A percentile compares a stretch with the other conserved stretches of the same genome.
Evolutionary conservation across 225 moss, liverwort and hornwort species (phyloP).

Genomic region (Sphagnum contortum): DNA sequence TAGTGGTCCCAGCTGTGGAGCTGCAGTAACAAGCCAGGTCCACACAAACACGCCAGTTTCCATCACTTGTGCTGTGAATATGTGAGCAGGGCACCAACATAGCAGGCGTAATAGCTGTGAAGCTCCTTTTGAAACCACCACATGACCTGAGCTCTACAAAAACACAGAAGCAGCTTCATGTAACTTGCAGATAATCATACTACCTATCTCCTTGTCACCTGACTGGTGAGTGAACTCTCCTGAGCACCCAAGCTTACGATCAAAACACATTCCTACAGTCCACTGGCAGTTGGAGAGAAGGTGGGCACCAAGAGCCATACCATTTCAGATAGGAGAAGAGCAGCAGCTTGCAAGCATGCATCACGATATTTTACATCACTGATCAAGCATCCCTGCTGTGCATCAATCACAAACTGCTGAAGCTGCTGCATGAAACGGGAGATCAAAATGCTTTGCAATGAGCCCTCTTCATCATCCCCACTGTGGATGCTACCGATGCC

Average conservation of each 20-base stretch:
- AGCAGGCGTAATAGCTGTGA: conserved; percentile 69
- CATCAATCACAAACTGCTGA: conserved; percentile 70
- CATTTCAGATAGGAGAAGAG: conserved; percentile 63
- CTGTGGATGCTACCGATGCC: conserved; percentile 12
- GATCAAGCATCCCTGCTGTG: conserved; percentile 46
- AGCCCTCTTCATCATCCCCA: conserved; percentile 10
- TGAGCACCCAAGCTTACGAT: too few species aligned
- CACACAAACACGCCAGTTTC: conserved; percentile 87
- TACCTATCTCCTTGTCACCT: not conserved
- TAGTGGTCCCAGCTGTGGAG: conserved; percentile 64
- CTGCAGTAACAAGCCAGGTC: conserved; percentile 83
- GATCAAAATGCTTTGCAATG: conserved; percentile 54
- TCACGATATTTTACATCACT: conserved; percentile 55
- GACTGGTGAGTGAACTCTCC: too few species aligned
- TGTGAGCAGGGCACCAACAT: conserved; percentile 91
- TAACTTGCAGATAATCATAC: not conserved
- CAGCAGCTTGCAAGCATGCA: conserved; percentile 75
- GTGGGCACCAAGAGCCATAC: conserved; percentile 18
- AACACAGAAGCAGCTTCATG: not conserved
- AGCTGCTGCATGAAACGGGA: conserved; percentile 65
- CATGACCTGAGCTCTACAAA: conserved; percentile 35
- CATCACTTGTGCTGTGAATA: conserved; percentile 69
- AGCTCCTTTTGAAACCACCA: conserved; percentile 40
- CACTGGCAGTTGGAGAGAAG: too few species aligned
- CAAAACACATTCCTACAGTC: too few species aligned